Evolutionary conservation across 768 basidiomycete genomes (phyloP).

Genomic region (Polyporus arcularius): DNA sequence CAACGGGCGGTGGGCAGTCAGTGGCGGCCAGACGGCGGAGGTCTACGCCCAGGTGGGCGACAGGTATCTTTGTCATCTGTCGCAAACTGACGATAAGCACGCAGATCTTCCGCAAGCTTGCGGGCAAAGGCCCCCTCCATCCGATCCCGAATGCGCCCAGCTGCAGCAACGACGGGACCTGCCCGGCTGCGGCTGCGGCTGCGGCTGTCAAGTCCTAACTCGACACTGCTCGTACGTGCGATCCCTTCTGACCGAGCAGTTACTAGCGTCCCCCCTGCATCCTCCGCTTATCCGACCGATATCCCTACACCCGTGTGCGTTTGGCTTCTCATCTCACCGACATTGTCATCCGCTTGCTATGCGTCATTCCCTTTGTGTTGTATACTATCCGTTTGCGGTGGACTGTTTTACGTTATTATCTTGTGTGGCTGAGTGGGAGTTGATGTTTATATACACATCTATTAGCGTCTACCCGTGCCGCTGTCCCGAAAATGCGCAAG

Average conservation of each 20-base stretch:
- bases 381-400: slow-evolving; percentile 11
- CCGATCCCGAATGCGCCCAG: slow-evolving; percentile 15
- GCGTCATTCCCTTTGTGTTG: slow-evolving; percentile 6
- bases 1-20: slow-evolving; percentile 76
- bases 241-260: background rate
- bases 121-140: slow-evolving; percentile 25
- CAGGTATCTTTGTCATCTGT: background rate
- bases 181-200: slow-evolving; percentile 2
- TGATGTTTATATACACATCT: too few relatives aligned
- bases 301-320: background rate
- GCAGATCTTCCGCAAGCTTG: slow-evolving; percentile 54
- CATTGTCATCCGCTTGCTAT: slow-evolving; percentile 5
- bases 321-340: background rate
- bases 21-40: slow-evolving; percentile 72
- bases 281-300: too few relatives aligned
- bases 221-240: background rate
- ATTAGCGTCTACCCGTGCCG: too few relatives aligned
- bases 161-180: slow-evolving; percentile 5
- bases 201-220: slow-evolving; percentile 10
- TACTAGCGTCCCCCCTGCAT: background rate
- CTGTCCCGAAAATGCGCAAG: too few relatives aligned
- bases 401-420: too few relatives aligned
- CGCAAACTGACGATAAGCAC: slow-evolving; percentile 2
- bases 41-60: slow-evolving; percentile 63
- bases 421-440: too few relatives aligned